A percentile compares a stretch with the other conserved stretches of the same genome.
These are phyloP conservation scores for Leccinum olivaceopallidum DNA, from an alignment of 768 basidiomycete genomes.

Conservation along the genomic window DNA sequence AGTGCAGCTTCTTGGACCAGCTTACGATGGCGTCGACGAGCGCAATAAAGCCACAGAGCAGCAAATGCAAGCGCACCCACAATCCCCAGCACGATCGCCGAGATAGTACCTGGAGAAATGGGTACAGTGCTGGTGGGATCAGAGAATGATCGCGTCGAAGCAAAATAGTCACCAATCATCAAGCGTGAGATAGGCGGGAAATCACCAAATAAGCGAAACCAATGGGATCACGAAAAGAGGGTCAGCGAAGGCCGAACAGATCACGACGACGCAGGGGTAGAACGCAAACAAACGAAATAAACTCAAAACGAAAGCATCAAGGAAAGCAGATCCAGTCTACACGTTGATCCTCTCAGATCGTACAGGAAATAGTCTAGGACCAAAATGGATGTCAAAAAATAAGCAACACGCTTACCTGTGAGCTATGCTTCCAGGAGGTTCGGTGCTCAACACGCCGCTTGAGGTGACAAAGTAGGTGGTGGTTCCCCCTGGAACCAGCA, in stretches of 20 bases:
- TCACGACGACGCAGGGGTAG: constrained; percentile 22
- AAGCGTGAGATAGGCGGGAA: constrained; percentile 1
- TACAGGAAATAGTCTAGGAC: constrained; percentile 3
- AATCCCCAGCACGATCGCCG: constrained; percentile 27
- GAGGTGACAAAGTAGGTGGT: constrained; percentile 22
- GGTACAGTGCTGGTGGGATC: constrained; percentile 8
- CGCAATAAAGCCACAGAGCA: constrained; percentile 34
- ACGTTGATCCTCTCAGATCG: constrained; percentile 13
- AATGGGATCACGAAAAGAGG: constrained; percentile 16
- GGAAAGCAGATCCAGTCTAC: constrained; percentile 8
- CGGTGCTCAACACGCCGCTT: constrained; percentile 26
- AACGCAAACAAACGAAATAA: constrained; percentile 12
- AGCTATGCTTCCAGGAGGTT: constrained; percentile 3
- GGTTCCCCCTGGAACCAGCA: constrained; percentile 16
- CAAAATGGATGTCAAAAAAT: not conserved
- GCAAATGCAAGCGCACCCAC: constrained; percentile 29
- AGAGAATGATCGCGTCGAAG: constrained; percentile 7
- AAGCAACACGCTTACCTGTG: constrained; percentile 18
- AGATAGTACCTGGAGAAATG: constrained; percentile 27
- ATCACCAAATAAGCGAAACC: constrained; percentile 13
- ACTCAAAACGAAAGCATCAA: not conserved
- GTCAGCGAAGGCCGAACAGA: constrained; percentile 19
- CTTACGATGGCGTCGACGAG: constrained; percentile 30
- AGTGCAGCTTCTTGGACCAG: constrained; percentile 21
- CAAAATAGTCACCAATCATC: constrained; percentile 5